Base-by-base conservation (phyloP, 2,329 filamentous ascomycete genomes). In the Thyridium curvatum region DNA sequence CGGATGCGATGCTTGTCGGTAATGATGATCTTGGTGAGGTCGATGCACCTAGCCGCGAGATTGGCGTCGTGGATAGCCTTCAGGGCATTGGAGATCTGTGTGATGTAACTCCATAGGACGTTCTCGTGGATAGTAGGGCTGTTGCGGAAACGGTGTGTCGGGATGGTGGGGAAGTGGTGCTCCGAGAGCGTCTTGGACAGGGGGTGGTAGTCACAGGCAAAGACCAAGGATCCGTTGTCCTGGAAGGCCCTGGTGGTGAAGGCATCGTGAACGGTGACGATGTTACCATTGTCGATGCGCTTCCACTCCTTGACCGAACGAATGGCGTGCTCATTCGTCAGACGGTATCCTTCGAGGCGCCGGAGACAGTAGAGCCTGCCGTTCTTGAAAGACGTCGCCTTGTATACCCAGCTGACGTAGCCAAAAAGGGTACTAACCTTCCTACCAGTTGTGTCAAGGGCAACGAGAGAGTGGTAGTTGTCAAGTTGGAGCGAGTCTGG, bases 241-340 rank as follows among this genome's bases (percentile, higher is more conserved):
- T 88, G 87, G 60, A 98, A 98, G 18, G 84, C 86, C 44, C 89
- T 74, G 12, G 88, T 94, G 1, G 93, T 98, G 54, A 98, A 98
- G 1, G 87, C 88, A 61, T 96, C 89, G 52, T 94, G 82, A 8
- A 94, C 78, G 1, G 83, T 84, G 21, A 97, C 91, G 15, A 97
- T 78, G 47, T 80, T 87, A 41, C 82, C 84, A 52, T 84, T 91
- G 54, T 78, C 76, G 35, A 98, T 77, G 42, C 85, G 79, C 54
- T 90, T 91, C 93, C 93, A 98, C 10, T 86, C 82, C 51, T 90
- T 87, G 40, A 93, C 85, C 2, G 84, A 80, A 42, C 85, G 77
- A 38, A 97, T 94, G 4, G 90, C 86, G 49, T 88, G 84, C 52
- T 94, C 90, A 53, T 90, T 94, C 12, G 85, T 93, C 37, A 97